These are phyloP conservation scores for Sergeia podlipaevii DNA, from an alignment of 208 protist species.

Conservation along the genomic window DNA sequence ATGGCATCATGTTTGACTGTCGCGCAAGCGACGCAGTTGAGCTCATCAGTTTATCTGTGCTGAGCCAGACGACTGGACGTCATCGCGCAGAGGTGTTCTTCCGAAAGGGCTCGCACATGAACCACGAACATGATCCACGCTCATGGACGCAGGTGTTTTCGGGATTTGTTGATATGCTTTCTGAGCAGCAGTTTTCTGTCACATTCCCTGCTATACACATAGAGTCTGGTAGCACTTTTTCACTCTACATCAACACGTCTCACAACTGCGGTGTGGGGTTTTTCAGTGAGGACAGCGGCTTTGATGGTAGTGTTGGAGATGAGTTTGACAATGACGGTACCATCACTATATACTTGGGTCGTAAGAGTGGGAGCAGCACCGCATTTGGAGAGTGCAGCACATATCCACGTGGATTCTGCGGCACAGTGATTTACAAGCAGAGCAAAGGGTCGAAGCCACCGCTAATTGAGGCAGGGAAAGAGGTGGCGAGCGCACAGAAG, in stretches of 20 bases:
- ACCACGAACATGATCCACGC: slow-evolving; percentile 46
- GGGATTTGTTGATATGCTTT: slow-evolving; percentile 70
- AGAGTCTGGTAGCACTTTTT: slow-evolving; percentile 61
- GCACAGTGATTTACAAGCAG: slow-evolving; percentile 81
- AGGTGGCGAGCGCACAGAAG: background rate
- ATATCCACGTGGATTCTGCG: slow-evolving; percentile 76
- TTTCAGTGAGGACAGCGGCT: slow-evolving; percentile 82
- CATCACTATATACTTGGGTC: slow-evolving; percentile 70
- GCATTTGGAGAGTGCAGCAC: slow-evolving; percentile 64
- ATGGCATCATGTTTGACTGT: slow-evolving; percentile 91
- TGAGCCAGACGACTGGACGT: slow-evolving; percentile 66
- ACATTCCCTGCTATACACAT: slow-evolving; percentile 52
- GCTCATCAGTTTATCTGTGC: slow-evolving; percentile 60
- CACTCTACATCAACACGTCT: slow-evolving; percentile 87
- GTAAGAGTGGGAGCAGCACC: slow-evolving; percentile 71
- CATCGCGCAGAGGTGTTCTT: slow-evolving; percentile 85
- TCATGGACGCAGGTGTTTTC: slow-evolving; percentile 75
- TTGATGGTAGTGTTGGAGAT: slow-evolving; percentile 55
- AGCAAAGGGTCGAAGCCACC: slow-evolving; percentile 50
- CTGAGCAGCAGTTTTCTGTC: slow-evolving; percentile 56
- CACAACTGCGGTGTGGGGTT: slow-evolving; percentile 88
- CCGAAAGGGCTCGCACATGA: slow-evolving; percentile 67
- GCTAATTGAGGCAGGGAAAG: slow-evolving; percentile 34
- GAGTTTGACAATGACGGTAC: slow-evolving; percentile 81
- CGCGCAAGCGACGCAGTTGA: slow-evolving; percentile 63